Base-by-base conservation (phyloP, 139 green algal genomes). In the Protoeuglena noctilucae region DNA sequence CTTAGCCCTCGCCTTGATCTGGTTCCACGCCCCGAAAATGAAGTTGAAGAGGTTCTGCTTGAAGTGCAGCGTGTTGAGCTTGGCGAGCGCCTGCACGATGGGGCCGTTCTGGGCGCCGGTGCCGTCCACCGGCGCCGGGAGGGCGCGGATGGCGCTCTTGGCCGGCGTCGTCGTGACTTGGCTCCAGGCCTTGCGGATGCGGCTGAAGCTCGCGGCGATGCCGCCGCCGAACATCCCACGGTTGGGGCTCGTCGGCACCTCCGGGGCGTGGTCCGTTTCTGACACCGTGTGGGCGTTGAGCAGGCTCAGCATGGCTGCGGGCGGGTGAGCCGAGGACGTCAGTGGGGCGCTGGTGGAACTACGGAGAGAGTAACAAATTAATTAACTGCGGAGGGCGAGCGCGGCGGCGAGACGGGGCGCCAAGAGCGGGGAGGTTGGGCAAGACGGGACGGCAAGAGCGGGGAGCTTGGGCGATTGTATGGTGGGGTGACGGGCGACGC, bases 11-110 rank as follows among this genome's bases (percentile, higher is more conserved):
- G 98, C 92, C 2, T 92, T 77, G 61, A 99, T 78, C 77, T 94
- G 87, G 49, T 86, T 83, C 72, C 95, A 99, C 62, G 96, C 93
- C 66, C 93, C 94, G 68, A 97, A 85, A 62, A 96, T 84, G 67
- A 95, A 93, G 5, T 85, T 88, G 54, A 93, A 85, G 52, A 97
- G 82, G 81, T 96, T 88, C 82, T 98, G 89, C 81, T 96, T 98
- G 77, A 99, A 99, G 54, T 98, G 75, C 70, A 98, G 79, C 4
- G 92, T 89, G 1, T 91, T 89, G 77, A 96, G 97, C 75, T 97
- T 96, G 63, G 91, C 88, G 68, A 96, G 88, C 45, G 97, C 85
- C 64, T 92, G 78, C 45, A 71, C 21, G 9, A 4, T 12, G 34
- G 34, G 9, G 7, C 34, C 51, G 51, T 16, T 16, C 14, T 28